A percentile compares a stretch with the other conserved stretches of the same genome.
Conservation (phyloP, 2,329 filamentous ascomycete species). For the Lachnellula arida region DNA sequence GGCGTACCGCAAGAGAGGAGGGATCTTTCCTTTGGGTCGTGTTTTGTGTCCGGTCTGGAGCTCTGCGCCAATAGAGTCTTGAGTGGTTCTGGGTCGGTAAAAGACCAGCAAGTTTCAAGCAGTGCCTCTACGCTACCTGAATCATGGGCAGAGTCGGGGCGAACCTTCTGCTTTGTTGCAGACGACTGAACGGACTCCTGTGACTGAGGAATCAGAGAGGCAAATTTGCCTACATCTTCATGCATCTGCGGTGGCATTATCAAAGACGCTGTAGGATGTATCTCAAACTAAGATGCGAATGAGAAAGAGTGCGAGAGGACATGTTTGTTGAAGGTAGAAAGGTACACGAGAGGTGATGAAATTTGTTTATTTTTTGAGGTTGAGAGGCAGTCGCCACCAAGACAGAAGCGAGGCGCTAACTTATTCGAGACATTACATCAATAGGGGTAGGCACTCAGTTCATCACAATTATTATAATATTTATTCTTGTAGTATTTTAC, state of each 20-base stretch:
- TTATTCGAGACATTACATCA: neutral
- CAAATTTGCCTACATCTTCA: too few relatives aligned
- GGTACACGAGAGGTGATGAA: neutral
- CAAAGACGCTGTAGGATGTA: too few relatives aligned
- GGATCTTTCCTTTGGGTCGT: neutral
- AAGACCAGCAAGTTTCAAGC: neutral
- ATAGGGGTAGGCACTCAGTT: neutral
- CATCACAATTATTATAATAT: too few relatives aligned
- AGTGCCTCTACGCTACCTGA: neutral
- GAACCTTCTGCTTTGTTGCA: too few relatives aligned
- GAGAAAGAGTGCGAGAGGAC: too few relatives aligned
- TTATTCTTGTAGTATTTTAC: too few relatives aligned
- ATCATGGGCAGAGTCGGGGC: neutral
- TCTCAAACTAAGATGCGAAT: too few relatives aligned
- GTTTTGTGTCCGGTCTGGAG: neutral
- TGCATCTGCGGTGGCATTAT: too few relatives aligned
- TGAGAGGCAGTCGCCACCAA: neutral
- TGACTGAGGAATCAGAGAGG: too few relatives aligned
- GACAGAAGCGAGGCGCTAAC: neutral
- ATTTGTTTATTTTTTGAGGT: neutral
- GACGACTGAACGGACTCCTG: too few relatives aligned
- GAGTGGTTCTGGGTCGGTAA: neutral
- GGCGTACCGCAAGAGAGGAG: constrained; percentile 13
- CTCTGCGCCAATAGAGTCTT: neutral
- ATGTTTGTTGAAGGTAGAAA: neutral